Evolutionary conservation across 805 yeast genomes (phyloP).

Genomic region (Blastobotrys mokoenaii): DNA sequence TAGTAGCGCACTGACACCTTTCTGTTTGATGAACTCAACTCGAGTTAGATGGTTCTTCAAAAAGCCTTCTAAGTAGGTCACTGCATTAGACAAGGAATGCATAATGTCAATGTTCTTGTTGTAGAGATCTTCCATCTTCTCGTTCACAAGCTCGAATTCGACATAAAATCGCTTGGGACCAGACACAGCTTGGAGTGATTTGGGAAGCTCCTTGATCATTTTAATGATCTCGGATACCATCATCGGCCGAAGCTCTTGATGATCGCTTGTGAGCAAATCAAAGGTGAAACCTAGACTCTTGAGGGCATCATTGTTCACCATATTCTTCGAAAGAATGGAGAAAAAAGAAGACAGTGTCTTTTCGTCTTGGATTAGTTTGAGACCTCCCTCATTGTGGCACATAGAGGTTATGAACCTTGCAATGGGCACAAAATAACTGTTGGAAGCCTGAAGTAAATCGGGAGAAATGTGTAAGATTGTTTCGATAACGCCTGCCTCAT

Average conservation of each 20-base stretch:
- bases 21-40: slow-evolving; percentile 22
- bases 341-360: slow-evolving; percentile 38
- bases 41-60: slow-evolving; percentile 24
- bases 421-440: slow-evolving; percentile 49
- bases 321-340: slow-evolving; percentile 40
- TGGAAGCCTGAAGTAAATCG: slow-evolving; percentile 41
- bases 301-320: slow-evolving; percentile 41
- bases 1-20: slow-evolving; percentile 19
- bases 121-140: not conserved
- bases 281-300: slow-evolving; percentile 54
- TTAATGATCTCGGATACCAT: slow-evolving; percentile 41
- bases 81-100: slow-evolving; percentile 11
- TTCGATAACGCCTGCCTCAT: slow-evolving; percentile 69
- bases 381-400: slow-evolving; percentile 67
- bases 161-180: slow-evolving; percentile 7
- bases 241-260: slow-evolving; percentile 57
- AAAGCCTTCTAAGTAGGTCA: slow-evolving; percentile 24
- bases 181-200: slow-evolving; percentile 27
- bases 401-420: slow-evolving; percentile 79
- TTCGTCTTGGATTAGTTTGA: slow-evolving; percentile 42
- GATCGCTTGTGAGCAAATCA: slow-evolving; percentile 79
- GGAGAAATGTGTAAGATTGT: slow-evolving; percentile 52
- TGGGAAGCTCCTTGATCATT: slow-evolving; percentile 11
- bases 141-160: slow-evolving; percentile 12
- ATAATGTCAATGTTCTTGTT: slow-evolving; percentile 6